A percentile compares a stretch with the other conserved stretches of the same genome.
Conservation (phyloP, 495 filamentous ascomycete genomes). For the Tirmania nivea region DNA sequence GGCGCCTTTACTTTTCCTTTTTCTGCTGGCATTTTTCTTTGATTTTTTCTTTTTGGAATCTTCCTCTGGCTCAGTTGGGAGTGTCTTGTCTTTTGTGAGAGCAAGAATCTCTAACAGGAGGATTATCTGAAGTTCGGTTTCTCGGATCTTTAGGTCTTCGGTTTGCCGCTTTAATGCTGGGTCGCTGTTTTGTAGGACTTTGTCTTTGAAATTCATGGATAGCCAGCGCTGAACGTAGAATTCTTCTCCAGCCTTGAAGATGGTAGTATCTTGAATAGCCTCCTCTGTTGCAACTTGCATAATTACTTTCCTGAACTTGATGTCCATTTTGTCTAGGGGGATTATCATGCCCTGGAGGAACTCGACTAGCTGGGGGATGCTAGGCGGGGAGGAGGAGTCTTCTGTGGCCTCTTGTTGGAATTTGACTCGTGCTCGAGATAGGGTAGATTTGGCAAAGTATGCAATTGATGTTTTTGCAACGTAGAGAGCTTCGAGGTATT, state of each 20-base stretch:
- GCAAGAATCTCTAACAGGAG: conserved; percentile 73
- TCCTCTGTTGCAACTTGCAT: conserved; percentile 44
- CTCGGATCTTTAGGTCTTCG: conserved; percentile 21
- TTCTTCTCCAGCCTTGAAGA: conserved; percentile 30
- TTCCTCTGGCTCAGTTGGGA: conserved; percentile 21
- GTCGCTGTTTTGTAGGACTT: conserved; percentile 11
- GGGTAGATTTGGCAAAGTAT: conserved; percentile 90
- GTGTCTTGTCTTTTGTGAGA: conserved; percentile 33
- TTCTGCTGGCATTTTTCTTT: conserved; percentile 14
- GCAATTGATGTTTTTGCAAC: conserved; percentile 79
- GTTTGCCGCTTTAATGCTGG: conserved; percentile 13
- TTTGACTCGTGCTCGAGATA: conserved; percentile 63
- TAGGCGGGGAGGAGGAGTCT: conserved; percentile 4
- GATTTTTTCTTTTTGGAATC: conserved; percentile 22
- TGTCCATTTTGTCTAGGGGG: conserved; percentile 54
- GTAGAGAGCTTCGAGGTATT: conserved; percentile 81
- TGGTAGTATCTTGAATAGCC: conserved; percentile 31
- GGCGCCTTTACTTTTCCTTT: conserved; percentile 28
- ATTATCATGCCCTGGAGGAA: conserved; percentile 54
- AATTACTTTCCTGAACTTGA: conserved; percentile 64
- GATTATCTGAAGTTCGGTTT: conserved; percentile 73
- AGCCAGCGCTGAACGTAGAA: conserved; percentile 65
- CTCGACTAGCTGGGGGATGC: conserved; percentile 30
- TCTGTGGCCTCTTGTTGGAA: conserved; percentile 40
- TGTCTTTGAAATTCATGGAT: conserved; percentile 24